A percentile compares a stretch with the other conserved stretches of the same genome.
Conservation (phyloP, 768 basidiomycete species). For the Floccularia luteovirens region DNA sequence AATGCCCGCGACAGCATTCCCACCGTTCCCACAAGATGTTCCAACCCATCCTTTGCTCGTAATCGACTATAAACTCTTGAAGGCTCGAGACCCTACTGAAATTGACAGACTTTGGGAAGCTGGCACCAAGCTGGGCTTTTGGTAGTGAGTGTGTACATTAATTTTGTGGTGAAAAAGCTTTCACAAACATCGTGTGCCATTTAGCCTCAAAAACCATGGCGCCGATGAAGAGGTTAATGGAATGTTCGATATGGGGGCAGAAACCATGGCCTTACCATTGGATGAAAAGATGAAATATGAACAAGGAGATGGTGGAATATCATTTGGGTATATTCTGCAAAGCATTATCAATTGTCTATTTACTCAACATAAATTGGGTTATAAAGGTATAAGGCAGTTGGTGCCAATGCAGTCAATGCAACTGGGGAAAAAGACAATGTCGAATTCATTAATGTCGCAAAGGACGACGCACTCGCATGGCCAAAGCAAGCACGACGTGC, state of each 20-base stretch:
- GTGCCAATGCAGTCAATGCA: conserved; percentile 55
- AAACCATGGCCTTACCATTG: conserved; percentile 43
- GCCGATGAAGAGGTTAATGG: conserved; percentile 34
- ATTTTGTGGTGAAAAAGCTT: background rate
- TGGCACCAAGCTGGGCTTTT: conserved; percentile 54
- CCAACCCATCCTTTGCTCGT: conserved; percentile 48
- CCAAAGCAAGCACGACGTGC: conserved; percentile 42
- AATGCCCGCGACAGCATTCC: conserved; percentile 15
- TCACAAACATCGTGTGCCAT: background rate
- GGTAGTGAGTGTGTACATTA: conserved; percentile 41
- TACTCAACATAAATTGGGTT: conserved; percentile 34
- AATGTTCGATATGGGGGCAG: conserved; percentile 51
- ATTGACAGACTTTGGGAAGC: conserved; percentile 48
- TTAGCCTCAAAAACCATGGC: conserved; percentile 50
- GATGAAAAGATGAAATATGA: conserved; percentile 54
- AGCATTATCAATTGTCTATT: background rate
- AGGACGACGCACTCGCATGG: conserved; percentile 61
- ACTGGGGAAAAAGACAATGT: conserved; percentile 46
- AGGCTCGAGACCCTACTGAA: conserved; percentile 31
- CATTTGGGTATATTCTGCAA: conserved; percentile 7
- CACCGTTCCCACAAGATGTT: conserved; percentile 44
- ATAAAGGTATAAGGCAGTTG: conserved; percentile 50
- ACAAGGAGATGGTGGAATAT: conserved; percentile 40
- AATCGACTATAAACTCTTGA: conserved; percentile 45
- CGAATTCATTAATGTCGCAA: conserved; percentile 61